Evolutionary conservation across 129 eudicot species (phyloP).

Genomic region (Flaveria sonorensis): DNA sequence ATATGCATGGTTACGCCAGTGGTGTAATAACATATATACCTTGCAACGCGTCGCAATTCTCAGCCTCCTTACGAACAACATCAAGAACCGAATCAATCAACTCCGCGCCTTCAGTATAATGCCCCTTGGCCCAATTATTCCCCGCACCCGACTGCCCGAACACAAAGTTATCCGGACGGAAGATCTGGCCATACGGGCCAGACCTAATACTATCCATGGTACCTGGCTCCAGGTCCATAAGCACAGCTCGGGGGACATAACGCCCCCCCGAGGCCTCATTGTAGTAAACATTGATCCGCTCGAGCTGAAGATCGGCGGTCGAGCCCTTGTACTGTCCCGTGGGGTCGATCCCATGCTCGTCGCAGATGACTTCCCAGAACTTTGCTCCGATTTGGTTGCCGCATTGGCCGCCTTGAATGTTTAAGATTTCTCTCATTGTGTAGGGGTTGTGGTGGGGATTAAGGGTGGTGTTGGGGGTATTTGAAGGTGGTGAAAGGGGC

Average conservation of each 20-base stretch:
- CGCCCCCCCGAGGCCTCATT: slow-evolving; percentile 78
- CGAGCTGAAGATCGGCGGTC: slow-evolving; percentile 50
- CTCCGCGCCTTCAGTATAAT: slow-evolving; percentile 82
- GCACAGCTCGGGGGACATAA: slow-evolving; percentile 73
- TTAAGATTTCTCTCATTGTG: slow-evolving; percentile 67
- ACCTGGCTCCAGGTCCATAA: slow-evolving; percentile 77
- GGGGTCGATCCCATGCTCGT: slow-evolving; percentile 63
- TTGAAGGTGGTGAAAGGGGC: slow-evolving; percentile 31
- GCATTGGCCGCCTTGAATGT: slow-evolving; percentile 81
- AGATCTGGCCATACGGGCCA: slow-evolving; percentile 69
- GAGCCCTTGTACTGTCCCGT: slow-evolving; percentile 52
- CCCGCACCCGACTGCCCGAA: slow-evolving; percentile 83
- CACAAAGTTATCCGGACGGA: slow-evolving; percentile 72
- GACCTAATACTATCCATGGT: slow-evolving; percentile 74
- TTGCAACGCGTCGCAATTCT: slow-evolving; percentile 72
- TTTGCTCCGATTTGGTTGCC: slow-evolving; percentile 84
- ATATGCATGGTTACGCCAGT: no score
- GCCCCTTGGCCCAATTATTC: slow-evolving; percentile 72
- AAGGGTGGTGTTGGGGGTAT: slow-evolving; percentile 15
- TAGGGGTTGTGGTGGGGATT: neutral
- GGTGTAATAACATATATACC: slow-evolving; percentile 28
- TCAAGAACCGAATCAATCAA: slow-evolving; percentile 72
- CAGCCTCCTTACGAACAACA: slow-evolving; percentile 79
- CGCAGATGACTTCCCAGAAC: slow-evolving; percentile 81
- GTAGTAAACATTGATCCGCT: slow-evolving; percentile 64